phyloP scores from a whole-genome alignment of 192 early-diverging fungal species.

The Chytriomyces sp. region DNA sequence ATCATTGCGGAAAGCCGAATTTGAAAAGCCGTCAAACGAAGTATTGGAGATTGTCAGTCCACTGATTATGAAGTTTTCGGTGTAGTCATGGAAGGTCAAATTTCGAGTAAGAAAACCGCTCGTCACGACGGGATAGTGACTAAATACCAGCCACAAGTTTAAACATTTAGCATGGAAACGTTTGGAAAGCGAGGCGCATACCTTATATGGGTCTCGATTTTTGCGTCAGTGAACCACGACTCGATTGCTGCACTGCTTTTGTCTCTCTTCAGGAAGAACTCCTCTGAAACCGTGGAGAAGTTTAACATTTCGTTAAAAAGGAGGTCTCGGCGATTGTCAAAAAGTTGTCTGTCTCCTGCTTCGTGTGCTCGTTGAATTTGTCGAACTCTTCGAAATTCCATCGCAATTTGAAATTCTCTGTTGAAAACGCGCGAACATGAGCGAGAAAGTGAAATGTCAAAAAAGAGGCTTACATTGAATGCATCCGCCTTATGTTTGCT shows the following conservation, averaged over 20 bases:
- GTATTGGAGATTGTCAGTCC: not conserved
- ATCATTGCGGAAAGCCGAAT: not conserved
- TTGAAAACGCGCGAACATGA: not conserved
- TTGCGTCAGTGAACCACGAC: conserved; percentile 1
- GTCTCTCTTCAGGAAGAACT: not conserved
- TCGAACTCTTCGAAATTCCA: conserved; percentile 12
- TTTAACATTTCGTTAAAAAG: not conserved
- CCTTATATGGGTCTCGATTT: not conserved
- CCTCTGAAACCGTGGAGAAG: not conserved
- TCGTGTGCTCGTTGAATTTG: conserved; percentile 2
- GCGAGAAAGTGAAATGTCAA: no score
- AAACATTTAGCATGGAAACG: not conserved
- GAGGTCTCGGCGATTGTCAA: not conserved
- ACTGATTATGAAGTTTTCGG: not conserved
- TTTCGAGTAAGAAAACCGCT: not conserved
- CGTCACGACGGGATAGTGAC: no score
- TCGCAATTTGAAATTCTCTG: conserved; percentile 9
- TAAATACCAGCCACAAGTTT: no score
- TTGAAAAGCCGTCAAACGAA: not conserved
- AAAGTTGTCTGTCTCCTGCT: not conserved
- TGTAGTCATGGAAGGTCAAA: not conserved
- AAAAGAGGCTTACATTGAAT: not conserved
- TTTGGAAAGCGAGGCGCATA: not conserved
- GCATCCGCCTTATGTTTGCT: not conserved
- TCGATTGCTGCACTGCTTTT: not conserved